These are phyloP conservation scores for Allomyces javanicus DNA, from an alignment of 192 early-diverging fungal genomes.

Conservation along the genomic window DNA sequence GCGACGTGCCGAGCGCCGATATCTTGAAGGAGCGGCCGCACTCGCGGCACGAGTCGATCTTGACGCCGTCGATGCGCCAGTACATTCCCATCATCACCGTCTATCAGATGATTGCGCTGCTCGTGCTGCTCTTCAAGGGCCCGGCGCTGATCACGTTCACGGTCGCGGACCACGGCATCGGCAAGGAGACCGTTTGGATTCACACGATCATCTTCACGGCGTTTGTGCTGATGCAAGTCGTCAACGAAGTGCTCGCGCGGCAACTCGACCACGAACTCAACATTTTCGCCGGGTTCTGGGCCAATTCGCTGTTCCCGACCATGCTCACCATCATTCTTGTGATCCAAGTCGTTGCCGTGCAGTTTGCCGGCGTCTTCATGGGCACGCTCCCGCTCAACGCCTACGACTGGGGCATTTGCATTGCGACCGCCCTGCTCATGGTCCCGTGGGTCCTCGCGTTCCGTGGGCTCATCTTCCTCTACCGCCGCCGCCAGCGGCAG, in stretches of 20 bases:
- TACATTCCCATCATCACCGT: slow-evolving; percentile 26
- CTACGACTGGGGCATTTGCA: slow-evolving; percentile 25
- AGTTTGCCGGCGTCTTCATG: slow-evolving; percentile 16
- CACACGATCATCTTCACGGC: slow-evolving; percentile 27
- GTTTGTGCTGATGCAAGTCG: slow-evolving; percentile 31
- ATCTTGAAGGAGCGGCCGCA: slow-evolving; percentile 31
- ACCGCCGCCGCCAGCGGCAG: too few species aligned
- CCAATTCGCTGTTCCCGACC: slow-evolving; percentile 24
- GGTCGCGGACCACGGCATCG: slow-evolving; percentile 1
- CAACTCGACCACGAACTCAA: slow-evolving; percentile 35
- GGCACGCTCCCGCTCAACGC: slow-evolving; percentile 10
- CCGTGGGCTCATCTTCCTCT: too few species aligned
- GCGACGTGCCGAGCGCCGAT: slow-evolving; percentile 34
- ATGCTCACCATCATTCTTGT: slow-evolving; percentile 20
- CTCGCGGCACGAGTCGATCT: slow-evolving; percentile 16
- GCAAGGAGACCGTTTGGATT: slow-evolving; percentile 9
- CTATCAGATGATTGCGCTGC: slow-evolving; percentile 23
- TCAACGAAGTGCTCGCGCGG: slow-evolving; percentile 27
- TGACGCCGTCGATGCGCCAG: slow-evolving; percentile 22
- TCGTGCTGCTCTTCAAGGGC: slow-evolving; percentile 16
- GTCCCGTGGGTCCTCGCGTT: slow-evolving; percentile 8
- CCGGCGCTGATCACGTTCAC: background rate
- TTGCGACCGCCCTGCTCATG: slow-evolving; percentile 14
- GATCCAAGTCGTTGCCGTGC: slow-evolving; percentile 25
- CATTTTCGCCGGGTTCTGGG: slow-evolving; percentile 21